These are phyloP conservation scores for Kluyveromyces lactis DNA, from an alignment of 805 yeast genomes.

Conservation along the genomic window DNA sequence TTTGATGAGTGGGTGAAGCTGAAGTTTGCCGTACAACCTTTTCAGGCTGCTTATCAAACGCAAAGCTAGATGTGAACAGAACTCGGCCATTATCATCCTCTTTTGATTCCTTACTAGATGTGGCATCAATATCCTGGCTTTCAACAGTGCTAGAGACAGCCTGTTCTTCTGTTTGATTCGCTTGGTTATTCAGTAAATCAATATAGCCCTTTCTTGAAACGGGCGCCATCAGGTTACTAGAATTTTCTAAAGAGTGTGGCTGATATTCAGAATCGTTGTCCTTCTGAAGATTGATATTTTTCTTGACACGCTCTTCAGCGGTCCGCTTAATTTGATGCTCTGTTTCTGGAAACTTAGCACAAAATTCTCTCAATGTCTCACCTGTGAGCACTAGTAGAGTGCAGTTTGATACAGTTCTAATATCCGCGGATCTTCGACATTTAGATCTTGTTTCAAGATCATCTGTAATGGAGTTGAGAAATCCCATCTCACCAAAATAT, in stretches of 20 bases:
- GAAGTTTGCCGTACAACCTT: neutral
- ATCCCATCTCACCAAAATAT: constrained; percentile 74
- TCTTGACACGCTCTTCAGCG: constrained; percentile 42
- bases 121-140: no score
- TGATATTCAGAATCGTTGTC: neutral
- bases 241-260: neutral
- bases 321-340: constrained; percentile 52
- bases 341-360: constrained; percentile 49
- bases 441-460: constrained; percentile 9
- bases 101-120: no score
- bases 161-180: no score
- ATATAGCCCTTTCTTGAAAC: constrained; percentile 9
- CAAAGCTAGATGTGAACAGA: neutral
- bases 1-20: neutral
- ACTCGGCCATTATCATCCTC: neutral
- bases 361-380: constrained; percentile 44
- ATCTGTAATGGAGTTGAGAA: constrained; percentile 39
- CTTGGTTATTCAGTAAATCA: no score
- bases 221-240: constrained; percentile 1
- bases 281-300: constrained; percentile 17
- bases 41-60: neutral
- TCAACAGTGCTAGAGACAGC: no score
- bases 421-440: constrained; percentile 47
- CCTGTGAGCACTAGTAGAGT: constrained; percentile 55
- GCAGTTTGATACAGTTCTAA: constrained; percentile 51